A percentile compares a stretch with the other conserved stretches of the same genome.
Conservation (phyloP, 441 rosid species). For the Bruguiera hainesii region DNA sequence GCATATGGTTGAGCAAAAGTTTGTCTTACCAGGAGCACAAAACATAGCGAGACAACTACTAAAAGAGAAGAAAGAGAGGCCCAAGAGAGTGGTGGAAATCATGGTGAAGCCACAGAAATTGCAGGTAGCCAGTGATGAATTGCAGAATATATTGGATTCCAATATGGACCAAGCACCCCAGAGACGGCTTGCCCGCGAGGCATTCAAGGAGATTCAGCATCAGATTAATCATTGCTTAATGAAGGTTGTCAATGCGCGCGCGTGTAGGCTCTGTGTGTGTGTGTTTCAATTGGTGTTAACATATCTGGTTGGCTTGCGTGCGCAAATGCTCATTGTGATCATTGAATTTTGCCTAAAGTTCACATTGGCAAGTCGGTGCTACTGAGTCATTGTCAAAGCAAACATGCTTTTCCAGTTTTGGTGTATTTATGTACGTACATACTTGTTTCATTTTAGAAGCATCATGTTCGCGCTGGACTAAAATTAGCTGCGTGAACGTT, state of each 20-base stretch:
- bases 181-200: conserved; percentile 69
- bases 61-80: background rate
- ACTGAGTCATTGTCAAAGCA: background rate
- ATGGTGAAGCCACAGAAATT: conserved; percentile 15
- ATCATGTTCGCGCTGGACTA: too few species aligned
- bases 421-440: background rate
- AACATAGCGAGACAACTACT: background rate
- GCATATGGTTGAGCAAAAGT: background rate
- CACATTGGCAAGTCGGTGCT: background rate
- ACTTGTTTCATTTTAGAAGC: too few species aligned
- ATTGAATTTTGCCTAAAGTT: background rate
- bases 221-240: conserved; percentile 74
- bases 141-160: conserved; percentile 45
- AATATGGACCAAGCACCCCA: conserved; percentile 61
- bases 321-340: background rate
- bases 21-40: background rate
- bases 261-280: background rate
- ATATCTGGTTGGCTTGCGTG: background rate
- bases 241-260: conserved; percentile 39
- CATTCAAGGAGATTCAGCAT: conserved; percentile 62
- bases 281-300: background rate
- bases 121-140: conserved; percentile 29
- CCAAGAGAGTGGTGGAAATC: background rate
- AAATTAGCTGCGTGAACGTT: too few species aligned
- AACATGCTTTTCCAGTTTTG: background rate